Conservation (phyloP, 805 yeast species). For the Zygosaccharomyces gambellarensis region DNA sequence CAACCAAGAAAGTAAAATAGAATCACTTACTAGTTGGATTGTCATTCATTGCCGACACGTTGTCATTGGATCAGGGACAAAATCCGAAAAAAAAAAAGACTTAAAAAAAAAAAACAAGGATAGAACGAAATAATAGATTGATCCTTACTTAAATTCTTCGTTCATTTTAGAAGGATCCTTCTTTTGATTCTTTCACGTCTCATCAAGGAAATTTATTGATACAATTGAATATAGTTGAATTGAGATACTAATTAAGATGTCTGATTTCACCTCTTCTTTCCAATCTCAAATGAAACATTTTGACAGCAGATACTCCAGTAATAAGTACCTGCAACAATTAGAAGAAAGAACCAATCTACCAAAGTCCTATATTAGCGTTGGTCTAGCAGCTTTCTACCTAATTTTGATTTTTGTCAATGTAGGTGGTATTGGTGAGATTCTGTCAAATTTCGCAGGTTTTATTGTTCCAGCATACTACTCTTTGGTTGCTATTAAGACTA, state of each 20-base stretch:
- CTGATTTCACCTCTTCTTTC: conserved; percentile 44
- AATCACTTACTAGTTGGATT: not conserved
- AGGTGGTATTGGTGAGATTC: conserved; percentile 92
- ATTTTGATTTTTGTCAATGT: conserved; percentile 78
- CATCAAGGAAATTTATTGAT: not conserved
- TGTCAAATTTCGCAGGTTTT: conserved; percentile 89
- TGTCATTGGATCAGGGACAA: not conserved
- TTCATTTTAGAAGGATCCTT: not conserved
- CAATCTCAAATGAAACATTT: conserved; percentile 44
- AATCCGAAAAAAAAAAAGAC: not conserved
- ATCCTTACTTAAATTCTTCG: not conserved
- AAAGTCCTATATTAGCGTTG: conserved; percentile 78
- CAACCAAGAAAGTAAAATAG: not conserved
- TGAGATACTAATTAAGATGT: conserved; percentile 25
- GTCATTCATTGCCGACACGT: not conserved
- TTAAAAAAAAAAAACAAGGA: not conserved
- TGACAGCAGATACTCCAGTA: conserved; percentile 31
- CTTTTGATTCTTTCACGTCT: not conserved
- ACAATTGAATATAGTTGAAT: not conserved
- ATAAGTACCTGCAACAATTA: conserved; percentile 35
- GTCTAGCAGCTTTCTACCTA: conserved; percentile 60
- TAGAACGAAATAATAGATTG: not conserved
- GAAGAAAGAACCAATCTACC: conserved; percentile 53
- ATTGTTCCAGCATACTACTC: conserved; percentile 88
- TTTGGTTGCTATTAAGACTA: conserved; percentile 73